Evolutionary conservation across 345 rosid species (phyloP), one percentile per base, ranked within the genome.

Genomic region (Salix purpurea): DNA sequence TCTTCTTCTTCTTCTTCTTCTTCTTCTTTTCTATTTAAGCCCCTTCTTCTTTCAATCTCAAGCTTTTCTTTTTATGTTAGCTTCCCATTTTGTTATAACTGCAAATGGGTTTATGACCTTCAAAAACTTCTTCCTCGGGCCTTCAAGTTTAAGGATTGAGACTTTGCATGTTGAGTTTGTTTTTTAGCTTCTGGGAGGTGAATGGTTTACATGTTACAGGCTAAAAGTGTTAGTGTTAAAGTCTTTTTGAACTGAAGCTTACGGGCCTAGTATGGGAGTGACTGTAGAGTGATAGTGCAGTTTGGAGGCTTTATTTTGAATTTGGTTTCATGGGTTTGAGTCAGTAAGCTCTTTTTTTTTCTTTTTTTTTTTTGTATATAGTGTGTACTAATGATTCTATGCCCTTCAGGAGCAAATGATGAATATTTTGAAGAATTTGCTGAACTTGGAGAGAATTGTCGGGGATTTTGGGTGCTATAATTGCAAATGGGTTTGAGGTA

Each of bases 321-420:
- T 64, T 78, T 71, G 78, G 39, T 68, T 70, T 26, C 74, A 79
- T 75, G 76, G 78, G 79, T 62, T 75, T 78, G 76, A 56, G 80
- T 78, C 65, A 74, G 44, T 42, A 19, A 46, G 66, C 73, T 48
- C 24, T 60, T 40, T 70, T 34, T 5, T 34, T 34, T 0, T 34
- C 1, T 0, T 34, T 34, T 5, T 5, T n/a, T 7, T 54, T 54
- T 2, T 54, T 40, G 3, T 40, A 0, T 66, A 74, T 76, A 52
- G 56, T 65, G 42, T 65, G 39, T 68, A 4, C 61, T 64, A 34
- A 42, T 44, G 80, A 78, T 72, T 70, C 7, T 70, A 37, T 69
- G 79, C 50, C 54, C 40, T 74, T 68, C 32, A 46, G 77, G 72
- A 48, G 28, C 30, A 75, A 61, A 74, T 44, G 78, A 64, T 71